Evolutionary conservation across 2,329 filamentous ascomycete species (phyloP), one percentile per base, ranked within the genome.

Genomic region (Claviceps sp.): DNA sequence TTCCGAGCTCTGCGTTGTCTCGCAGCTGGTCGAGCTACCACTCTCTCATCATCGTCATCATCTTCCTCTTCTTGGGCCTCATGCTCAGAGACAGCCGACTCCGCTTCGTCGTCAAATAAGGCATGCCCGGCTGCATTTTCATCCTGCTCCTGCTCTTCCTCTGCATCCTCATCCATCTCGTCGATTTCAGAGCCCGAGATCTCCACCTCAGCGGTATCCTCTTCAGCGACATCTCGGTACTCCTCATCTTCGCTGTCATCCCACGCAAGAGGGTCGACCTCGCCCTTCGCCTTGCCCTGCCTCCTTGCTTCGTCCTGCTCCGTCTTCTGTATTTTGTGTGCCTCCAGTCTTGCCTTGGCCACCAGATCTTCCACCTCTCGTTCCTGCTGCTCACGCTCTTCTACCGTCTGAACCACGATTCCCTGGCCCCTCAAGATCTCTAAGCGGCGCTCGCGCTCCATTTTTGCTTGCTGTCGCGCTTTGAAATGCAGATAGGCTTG

Each of bases 281-380:
- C 70, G 2, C 71, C 73, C 5, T 63, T 69, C 55, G 67, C 71
- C 61, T 68, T 73, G 60, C 63, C 75, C 51, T 81, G 76, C 61
- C 82, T 81, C 69, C 87, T 91, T 0, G 81, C 81, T 45, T 80
- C 82, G 30, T 79, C 84, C 56, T 82, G 82, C 68, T 98, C 93
- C 48, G 81, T 74, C 60, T 85, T 81, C 67, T 84, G 85, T 48
- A 97, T 82, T 58, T 85, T 82, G 40, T 65, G 58, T 2, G 84
- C 90, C 63, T 97, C 88, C 55, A 82, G 76, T 53, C 89, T 78
- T 19, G 90, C 91, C 60, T 84, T 89, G 47, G 91, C 85, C 26
- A 97, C 80, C 55, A 97, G 78, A 61, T 96, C 85, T 59, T 97
- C 93, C 13, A 95, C 81, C 54, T 90, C 82, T 53, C 86, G 82